These are phyloP conservation scores for Castanopsis chinensis DNA, from an alignment of 306 rosid species.

Conservation along the genomic window DNA sequence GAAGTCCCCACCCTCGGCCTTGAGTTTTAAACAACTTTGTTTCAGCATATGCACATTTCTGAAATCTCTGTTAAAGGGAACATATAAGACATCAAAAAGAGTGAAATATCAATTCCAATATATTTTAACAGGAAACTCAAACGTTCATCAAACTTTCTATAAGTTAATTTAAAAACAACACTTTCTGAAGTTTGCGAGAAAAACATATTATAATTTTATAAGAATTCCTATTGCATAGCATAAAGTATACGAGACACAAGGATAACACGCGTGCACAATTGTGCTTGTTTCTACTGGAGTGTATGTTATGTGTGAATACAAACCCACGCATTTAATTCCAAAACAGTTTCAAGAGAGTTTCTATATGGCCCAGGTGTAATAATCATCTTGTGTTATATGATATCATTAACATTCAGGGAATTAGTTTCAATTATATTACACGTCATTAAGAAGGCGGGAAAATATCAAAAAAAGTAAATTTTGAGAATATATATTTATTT, in stretches of 20 bases:
- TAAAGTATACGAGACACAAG: background rate
- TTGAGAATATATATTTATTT: too few species aligned
- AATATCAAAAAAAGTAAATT: too few species aligned
- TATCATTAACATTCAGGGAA: too few species aligned
- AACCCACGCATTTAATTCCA: too few species aligned
- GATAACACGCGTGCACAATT: background rate
- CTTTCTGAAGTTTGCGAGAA: background rate
- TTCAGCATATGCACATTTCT: slow-evolving; percentile 83
- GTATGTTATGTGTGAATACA: background rate
- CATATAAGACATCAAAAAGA: slow-evolving; percentile 24
- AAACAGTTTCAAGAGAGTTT: too few species aligned
- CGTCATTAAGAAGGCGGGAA: too few species aligned
- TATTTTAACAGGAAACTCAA: slow-evolving; percentile 15
- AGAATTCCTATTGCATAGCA: background rate
- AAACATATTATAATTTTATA: background rate
- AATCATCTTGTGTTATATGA: too few species aligned
- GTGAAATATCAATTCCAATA: slow-evolving; percentile 14
- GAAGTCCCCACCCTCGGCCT: slow-evolving; percentile 94
- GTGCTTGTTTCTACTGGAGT: background rate
- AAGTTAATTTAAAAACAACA: background rate
- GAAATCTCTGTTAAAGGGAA: slow-evolving; percentile 66
- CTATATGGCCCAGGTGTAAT: too few species aligned
- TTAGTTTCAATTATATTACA: too few species aligned
- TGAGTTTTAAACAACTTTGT: slow-evolving; percentile 84
- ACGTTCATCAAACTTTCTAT: background rate